Conservation (phyloP, 306 rosid genomes). For the Dryas drummondii region DNA sequence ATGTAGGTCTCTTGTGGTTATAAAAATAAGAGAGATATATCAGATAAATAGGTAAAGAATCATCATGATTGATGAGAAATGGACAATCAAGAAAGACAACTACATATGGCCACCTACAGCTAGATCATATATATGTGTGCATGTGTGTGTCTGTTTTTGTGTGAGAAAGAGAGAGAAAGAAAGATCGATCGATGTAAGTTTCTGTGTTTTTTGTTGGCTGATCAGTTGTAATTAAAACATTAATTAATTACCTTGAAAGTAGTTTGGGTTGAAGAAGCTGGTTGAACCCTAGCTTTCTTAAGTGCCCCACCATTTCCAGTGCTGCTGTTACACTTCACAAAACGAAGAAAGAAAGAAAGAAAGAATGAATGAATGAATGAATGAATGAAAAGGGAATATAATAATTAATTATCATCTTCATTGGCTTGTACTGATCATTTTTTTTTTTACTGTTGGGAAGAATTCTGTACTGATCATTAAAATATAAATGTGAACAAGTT, state of each 20-base stretch:
- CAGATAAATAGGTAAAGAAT: slow-evolving; percentile 44
- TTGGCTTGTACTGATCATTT: background rate
- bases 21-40: slow-evolving; percentile 19
- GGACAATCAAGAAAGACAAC: slow-evolving; percentile 88
- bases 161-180: slow-evolving; percentile 21
- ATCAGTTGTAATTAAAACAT: background rate
- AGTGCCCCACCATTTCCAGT: slow-evolving; percentile 68
- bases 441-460: too few species aligned
- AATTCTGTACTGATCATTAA: too few species aligned
- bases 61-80: slow-evolving; percentile 41
- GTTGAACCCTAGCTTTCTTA: slow-evolving; percentile 94
- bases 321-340: slow-evolving; percentile 70
- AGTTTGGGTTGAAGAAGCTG: slow-evolving; percentile 66
- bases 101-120: slow-evolving; percentile 24
- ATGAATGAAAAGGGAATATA: background rate
- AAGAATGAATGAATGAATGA: too few species aligned
- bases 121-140: slow-evolving; percentile 30
- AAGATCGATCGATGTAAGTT: background rate
- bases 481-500: background rate
- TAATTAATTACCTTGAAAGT: slow-evolving; percentile 81
- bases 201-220: slow-evolving; percentile 22
- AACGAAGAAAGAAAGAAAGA: slow-evolving; percentile 3
- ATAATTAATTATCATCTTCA: background rate
- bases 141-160: slow-evolving; percentile 30
- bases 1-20: slow-evolving; percentile 15